Percentiles rank a stretch among this genome's conserved stretches.
Evolutionary conservation across 2,329 filamentous ascomycete genomes (phyloP).

Genomic region (Albophoma yamanashiensis): DNA sequence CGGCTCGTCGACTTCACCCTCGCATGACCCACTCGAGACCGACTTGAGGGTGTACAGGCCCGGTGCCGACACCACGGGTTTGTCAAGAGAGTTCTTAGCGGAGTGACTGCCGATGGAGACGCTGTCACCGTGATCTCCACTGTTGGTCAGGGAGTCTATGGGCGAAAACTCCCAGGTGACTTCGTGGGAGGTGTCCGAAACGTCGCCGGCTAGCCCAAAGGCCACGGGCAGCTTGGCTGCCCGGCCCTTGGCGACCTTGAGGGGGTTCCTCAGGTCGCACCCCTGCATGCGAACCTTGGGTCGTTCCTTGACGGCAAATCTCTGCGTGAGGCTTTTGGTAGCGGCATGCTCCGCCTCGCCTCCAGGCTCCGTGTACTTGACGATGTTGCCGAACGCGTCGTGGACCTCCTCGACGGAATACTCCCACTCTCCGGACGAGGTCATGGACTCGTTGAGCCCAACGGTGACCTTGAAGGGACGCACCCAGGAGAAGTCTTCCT

Average conservation of each 20-base stretch:
- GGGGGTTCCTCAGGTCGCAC: slow-evolving; percentile 69
- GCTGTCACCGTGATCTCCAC: slow-evolving; percentile 56
- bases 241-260: slow-evolving; percentile 73
- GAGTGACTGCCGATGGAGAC: slow-evolving; percentile 46
- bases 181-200: slow-evolving; percentile 54
- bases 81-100: slow-evolving; percentile 51
- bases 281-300: slow-evolving; percentile 61
- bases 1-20: slow-evolving; percentile 83
- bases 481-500: slow-evolving; percentile 72
- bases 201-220: slow-evolving; percentile 51
- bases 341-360: slow-evolving; percentile 62
- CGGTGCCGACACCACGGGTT: slow-evolving; percentile 59
- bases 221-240: slow-evolving; percentile 58
- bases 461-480: slow-evolving; percentile 64
- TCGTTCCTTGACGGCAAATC: slow-evolving; percentile 77
- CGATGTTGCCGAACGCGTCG: slow-evolving; percentile 79
- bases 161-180: slow-evolving; percentile 77
- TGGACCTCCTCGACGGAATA: slow-evolving; percentile 89
- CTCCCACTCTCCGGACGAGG: slow-evolving; percentile 67
- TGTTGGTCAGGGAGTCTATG: slow-evolving; percentile 55
- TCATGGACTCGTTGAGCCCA: slow-evolving; percentile 82
- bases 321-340: slow-evolving; percentile 56
- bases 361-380: slow-evolving; percentile 56
- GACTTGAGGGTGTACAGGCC: slow-evolving; percentile 81
- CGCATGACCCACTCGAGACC: slow-evolving; percentile 70